These are phyloP conservation scores for Geosmithia putterillii DNA, from an alignment of 2,329 filamentous ascomycete species.

Conservation along the genomic window DNA sequence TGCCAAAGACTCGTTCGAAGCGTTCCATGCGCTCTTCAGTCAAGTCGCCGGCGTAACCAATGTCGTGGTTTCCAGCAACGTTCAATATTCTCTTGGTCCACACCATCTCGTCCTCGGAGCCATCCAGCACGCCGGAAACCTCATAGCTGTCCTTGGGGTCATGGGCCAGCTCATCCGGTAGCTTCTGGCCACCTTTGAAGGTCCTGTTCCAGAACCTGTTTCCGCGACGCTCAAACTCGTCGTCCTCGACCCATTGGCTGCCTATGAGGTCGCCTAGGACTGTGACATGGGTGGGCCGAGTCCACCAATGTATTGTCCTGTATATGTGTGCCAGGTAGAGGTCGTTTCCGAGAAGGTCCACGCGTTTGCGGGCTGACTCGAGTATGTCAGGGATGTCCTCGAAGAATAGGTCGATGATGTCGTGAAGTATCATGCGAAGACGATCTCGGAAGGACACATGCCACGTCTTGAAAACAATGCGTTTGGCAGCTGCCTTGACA, in stretches of 20 bases:
- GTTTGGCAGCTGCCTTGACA: slow-evolving; percentile 30
- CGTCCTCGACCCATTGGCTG: slow-evolving; percentile 85
- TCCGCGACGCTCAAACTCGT: slow-evolving; percentile 67
- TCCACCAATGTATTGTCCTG: slow-evolving; percentile 72
- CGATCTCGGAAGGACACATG: slow-evolving; percentile 38
- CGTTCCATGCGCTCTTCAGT: slow-evolving; percentile 61
- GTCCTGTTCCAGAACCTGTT: slow-evolving; percentile 70
- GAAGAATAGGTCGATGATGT: slow-evolving; percentile 46
- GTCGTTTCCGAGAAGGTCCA: slow-evolving; percentile 91
- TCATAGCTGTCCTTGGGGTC: slow-evolving; percentile 37
- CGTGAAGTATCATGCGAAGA: slow-evolving; percentile 40
- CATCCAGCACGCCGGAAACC: slow-evolving; percentile 35
- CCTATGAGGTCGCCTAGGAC: slow-evolving; percentile 87
- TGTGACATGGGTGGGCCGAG: slow-evolving; percentile 70
- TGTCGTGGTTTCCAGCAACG: slow-evolving; percentile 88
- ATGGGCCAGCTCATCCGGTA: slow-evolving; percentile 42
- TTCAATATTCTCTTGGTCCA: slow-evolving; percentile 80
- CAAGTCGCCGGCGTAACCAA: slow-evolving; percentile 90
- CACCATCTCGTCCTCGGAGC: slow-evolving; percentile 25
- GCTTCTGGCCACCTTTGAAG: slow-evolving; percentile 54
- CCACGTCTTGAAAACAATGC: slow-evolving; percentile 31
- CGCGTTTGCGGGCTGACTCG: slow-evolving; percentile 58
- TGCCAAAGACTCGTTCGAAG: slow-evolving; percentile 78
- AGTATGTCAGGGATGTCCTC: slow-evolving; percentile 59
- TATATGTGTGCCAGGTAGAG: slow-evolving; percentile 91